Conservation (phyloP, 345 rosid genomes). For the Heritiera fomes region DNA sequence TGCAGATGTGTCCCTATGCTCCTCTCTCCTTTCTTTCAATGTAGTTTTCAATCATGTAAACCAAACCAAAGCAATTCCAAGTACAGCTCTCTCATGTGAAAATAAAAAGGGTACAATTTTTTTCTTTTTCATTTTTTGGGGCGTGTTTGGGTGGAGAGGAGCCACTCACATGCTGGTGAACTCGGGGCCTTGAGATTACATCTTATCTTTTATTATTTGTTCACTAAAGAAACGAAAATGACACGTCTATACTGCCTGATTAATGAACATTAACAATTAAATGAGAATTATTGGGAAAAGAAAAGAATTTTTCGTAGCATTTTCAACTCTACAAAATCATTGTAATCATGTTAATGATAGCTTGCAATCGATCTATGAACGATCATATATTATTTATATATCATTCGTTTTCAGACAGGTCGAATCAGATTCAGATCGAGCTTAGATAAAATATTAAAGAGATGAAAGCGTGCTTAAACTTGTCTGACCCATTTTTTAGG, state of each 20-base stretch:
- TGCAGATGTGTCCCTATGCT: constrained; percentile 6
- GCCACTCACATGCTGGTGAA: not conserved
- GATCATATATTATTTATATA: not conserved
- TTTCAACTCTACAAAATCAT: no score
- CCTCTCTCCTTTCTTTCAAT: not conserved
- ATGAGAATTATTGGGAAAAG: not conserved
- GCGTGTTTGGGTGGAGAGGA: constrained; percentile 1
- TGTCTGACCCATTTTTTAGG: no score
- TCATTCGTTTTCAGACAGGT: no score
- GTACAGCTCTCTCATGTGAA: constrained; percentile 7
- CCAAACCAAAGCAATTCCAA: not conserved
- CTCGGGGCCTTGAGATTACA: not conserved
- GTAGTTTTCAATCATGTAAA: not conserved
- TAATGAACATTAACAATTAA: not conserved
- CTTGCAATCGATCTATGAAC: not conserved
- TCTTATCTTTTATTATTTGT: no score
- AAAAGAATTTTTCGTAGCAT: not conserved
- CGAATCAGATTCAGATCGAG: no score
- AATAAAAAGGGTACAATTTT: not conserved
- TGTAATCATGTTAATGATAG: not conserved
- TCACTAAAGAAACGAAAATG: no score
- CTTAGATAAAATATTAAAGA: no score
- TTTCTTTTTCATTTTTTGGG: not conserved
- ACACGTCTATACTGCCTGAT: not conserved
- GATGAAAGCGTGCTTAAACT: no score